Evolutionary conservation across 495 filamentous ascomycete genomes (phyloP).

Genomic region (Hypoxylon trugodes): DNA sequence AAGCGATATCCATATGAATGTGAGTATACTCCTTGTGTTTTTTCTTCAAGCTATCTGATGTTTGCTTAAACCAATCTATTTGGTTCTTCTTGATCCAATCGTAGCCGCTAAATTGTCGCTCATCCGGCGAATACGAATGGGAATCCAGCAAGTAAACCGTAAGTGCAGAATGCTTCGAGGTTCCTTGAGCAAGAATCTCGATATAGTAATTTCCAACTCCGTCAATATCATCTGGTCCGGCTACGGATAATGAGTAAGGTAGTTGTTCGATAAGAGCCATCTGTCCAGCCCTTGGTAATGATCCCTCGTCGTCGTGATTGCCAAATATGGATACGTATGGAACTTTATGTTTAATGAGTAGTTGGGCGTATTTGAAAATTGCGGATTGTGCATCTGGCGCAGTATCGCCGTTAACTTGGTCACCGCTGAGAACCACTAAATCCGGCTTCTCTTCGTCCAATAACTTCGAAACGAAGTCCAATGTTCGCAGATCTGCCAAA

Average conservation of each 20-base stretch:
- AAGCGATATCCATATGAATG: constrained; percentile 94
- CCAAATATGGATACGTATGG: constrained; percentile 96
- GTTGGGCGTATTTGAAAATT: constrained; percentile 90
- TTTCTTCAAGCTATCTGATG: constrained; percentile 71
- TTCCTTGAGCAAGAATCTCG: constrained; percentile 84
- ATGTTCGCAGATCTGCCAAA: constrained; percentile 88
- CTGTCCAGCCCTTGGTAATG: constrained; percentile 74
- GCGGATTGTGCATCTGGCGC: constrained; percentile 89
- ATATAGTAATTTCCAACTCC: constrained; percentile 95
- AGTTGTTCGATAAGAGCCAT: constrained; percentile 87
- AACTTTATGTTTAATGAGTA: constrained; percentile 85
- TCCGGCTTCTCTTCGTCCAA: constrained; percentile 93
- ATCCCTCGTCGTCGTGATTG: constrained; percentile 95
- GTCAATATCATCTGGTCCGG: constrained; percentile 83
- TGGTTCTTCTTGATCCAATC: constrained; percentile 96
- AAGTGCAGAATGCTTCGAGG: constrained; percentile 82
- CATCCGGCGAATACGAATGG: constrained; percentile 90
- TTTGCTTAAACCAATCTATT: constrained; percentile 91
- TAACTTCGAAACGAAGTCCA: constrained; percentile 84
- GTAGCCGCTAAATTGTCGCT: constrained; percentile 84
- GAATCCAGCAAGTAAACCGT: constrained; percentile 95
- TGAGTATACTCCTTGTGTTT: constrained; percentile 82
- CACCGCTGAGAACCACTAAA: constrained; percentile 87
- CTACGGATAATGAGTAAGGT: constrained; percentile 84
- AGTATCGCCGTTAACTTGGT: constrained; percentile 95